A percentile compares a stretch with the other conserved stretches of the same genome.
phyloP scores from a whole-genome alignment of 768 basidiomycete genomes.

The Grammothele lineata region DNA sequence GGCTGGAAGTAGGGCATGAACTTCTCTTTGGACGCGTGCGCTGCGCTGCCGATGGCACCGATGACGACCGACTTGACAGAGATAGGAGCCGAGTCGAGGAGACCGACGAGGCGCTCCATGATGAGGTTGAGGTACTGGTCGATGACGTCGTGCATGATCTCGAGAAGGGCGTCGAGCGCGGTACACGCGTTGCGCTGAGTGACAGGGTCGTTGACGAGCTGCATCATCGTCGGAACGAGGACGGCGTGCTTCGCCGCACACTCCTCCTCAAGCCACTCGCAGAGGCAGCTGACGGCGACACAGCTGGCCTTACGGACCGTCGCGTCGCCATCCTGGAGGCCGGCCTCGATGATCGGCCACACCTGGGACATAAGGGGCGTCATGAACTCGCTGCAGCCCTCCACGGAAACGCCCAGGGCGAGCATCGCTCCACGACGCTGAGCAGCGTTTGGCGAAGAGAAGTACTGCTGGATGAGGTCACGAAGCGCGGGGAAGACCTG shows the following conservation, averaged over 20 bases:
- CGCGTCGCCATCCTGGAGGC: constrained; percentile 79
- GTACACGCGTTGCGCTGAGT: constrained; percentile 95
- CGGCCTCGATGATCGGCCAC: constrained; percentile 91
- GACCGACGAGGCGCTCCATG: constrained; percentile 87
- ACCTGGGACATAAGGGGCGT: constrained; percentile 86
- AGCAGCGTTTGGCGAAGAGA: constrained; percentile 71
- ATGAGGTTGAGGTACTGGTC: constrained; percentile 89
- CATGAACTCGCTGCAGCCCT: constrained; percentile 98
- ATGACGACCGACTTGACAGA: constrained; percentile 91
- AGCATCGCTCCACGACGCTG: constrained; percentile 91
- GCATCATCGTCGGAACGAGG: constrained; percentile 93
- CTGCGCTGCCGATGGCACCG: constrained; percentile 96
- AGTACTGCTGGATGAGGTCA: constrained; percentile 77
- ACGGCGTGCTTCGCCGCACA: constrained; percentile 77
- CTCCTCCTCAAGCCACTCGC: constrained; percentile 96
- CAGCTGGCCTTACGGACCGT: constrained; percentile 94
- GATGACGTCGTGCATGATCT: constrained; percentile 88
- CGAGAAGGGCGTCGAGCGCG: constrained; percentile 92
- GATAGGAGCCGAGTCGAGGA: constrained; percentile 85
- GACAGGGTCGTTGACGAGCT: constrained; percentile 76
- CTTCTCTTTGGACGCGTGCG: constrained; percentile 87
- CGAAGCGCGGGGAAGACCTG: constrained; percentile 96
- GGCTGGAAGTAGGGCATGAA: constrained; percentile 94
- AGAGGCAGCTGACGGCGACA: constrained; percentile 90
- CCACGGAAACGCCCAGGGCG: constrained; percentile 91